A percentile compares a stretch with the other conserved stretches of the same genome.
These are phyloP conservation scores for Pleurotus sapidus DNA, from an alignment of 768 basidiomycete species.

Conservation along the genomic window DNA sequence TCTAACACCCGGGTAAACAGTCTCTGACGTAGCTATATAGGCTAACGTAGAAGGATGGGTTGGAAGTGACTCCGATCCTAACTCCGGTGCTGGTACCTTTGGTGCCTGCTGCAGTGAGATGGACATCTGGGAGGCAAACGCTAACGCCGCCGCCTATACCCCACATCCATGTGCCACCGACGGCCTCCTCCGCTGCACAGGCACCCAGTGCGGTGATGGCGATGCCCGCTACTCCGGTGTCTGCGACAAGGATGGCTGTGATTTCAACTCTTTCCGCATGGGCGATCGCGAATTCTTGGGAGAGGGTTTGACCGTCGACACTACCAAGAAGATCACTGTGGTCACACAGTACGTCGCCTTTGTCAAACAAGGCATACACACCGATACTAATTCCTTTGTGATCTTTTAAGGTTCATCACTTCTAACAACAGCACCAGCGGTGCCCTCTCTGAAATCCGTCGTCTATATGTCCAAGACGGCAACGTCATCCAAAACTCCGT, in stretches of 20 bases:
- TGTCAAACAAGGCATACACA: slow-evolving; percentile 36
- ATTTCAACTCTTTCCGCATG: slow-evolving; percentile 45
- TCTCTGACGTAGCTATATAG: slow-evolving; percentile 7
- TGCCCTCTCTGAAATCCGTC: slow-evolving; percentile 38
- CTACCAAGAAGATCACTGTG: slow-evolving; percentile 35
- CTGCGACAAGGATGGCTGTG: slow-evolving; percentile 43
- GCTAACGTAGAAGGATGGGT: slow-evolving; percentile 40
- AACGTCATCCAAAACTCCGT: slow-evolving; percentile 37
- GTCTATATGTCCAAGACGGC: slow-evolving; percentile 42
- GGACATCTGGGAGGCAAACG: slow-evolving; percentile 42
- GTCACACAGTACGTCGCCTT: slow-evolving; percentile 41
- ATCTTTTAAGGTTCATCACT: slow-evolving; percentile 34
- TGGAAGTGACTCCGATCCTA: slow-evolving; percentile 21
- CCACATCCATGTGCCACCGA: slow-evolving; percentile 35
- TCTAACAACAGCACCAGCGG: slow-evolving; percentile 33
- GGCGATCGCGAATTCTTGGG: slow-evolving; percentile 39
- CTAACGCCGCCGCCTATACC: slow-evolving; percentile 33
- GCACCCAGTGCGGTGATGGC: slow-evolving; percentile 20
- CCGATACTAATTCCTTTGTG: not conserved
- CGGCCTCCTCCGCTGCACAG: slow-evolving; percentile 30
- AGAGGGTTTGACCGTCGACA: slow-evolving; percentile 33
- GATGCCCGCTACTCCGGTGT: slow-evolving; percentile 28
- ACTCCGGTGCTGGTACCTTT: slow-evolving; percentile 32
- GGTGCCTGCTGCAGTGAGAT: slow-evolving; percentile 39
- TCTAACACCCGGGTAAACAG: slow-evolving; percentile 17